phyloP scores from a whole-genome alignment of 1,284 basidiomycete species.

The Psilocybe mexicana region DNA sequence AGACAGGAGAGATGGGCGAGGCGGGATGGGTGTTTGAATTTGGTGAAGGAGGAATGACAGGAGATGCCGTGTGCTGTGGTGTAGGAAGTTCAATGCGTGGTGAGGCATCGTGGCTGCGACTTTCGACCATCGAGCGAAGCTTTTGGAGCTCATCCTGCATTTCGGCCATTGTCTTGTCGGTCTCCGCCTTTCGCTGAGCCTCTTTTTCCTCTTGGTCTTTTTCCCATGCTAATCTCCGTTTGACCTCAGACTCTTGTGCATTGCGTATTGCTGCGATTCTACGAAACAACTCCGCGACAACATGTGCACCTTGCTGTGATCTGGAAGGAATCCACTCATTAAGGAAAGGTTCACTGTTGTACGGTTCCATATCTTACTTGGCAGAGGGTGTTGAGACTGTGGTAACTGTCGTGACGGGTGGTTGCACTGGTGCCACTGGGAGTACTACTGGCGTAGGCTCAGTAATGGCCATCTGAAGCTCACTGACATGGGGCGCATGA shows the following conservation, averaged over 20 bases:
- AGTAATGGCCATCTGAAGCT: slow-evolving; percentile 58
- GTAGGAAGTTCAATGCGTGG: slow-evolving; percentile 24
- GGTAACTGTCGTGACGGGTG: neutral
- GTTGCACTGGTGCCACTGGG: neutral
- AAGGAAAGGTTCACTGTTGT: neutral
- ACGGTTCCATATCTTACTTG: slow-evolving; percentile 20
- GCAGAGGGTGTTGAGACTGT: slow-evolving; percentile 22
- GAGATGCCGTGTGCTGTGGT: slow-evolving; percentile 29
- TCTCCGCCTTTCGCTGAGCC: slow-evolving; percentile 53
- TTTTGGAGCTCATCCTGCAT: slow-evolving; percentile 59
- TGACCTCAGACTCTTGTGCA: slow-evolving; percentile 57
- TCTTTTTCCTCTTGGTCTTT: slow-evolving; percentile 63
- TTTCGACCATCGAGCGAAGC: slow-evolving; percentile 45
- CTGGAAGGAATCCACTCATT: neutral
- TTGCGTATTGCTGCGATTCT: slow-evolving; percentile 53
- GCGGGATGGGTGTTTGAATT: slow-evolving; percentile 25
- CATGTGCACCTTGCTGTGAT: slow-evolving; percentile 34
- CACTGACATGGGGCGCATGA: slow-evolving; percentile 52
- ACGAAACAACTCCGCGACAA: slow-evolving; percentile 58
- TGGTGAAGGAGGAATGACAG: slow-evolving; percentile 25
- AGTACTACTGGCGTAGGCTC: slow-evolving; percentile 39
- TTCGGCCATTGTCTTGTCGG: slow-evolving; percentile 56
- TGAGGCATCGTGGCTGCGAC: slow-evolving; percentile 3
- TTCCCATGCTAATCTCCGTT: slow-evolving; percentile 64
- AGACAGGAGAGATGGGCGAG: slow-evolving; percentile 39